These are phyloP conservation scores for Botryotinia globosa DNA, from an alignment of 2,329 filamentous ascomycete genomes.

Conservation along the genomic window DNA sequence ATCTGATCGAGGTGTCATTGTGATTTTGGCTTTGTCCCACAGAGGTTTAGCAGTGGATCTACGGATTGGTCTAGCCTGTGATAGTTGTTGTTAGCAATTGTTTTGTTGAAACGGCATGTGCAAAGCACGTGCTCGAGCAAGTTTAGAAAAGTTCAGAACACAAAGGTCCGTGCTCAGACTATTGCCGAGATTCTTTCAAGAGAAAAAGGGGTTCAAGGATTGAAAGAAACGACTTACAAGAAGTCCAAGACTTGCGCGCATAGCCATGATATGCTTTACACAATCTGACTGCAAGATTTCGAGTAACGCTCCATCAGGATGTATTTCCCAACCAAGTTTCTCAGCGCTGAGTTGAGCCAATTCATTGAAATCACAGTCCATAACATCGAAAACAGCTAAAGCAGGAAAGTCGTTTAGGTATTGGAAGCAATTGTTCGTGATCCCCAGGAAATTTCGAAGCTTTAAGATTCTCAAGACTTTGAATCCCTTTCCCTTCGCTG, in stretches of 20 bases:
- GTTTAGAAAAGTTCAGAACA: neutral
- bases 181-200: neutral
- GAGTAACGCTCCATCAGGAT: constrained; percentile 23
- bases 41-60: constrained; percentile 21
- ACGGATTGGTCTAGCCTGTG: constrained; percentile 14
- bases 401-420: constrained; percentile 37
- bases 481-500: constrained; percentile 33
- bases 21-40: constrained; percentile 24
- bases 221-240: neutral
- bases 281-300: constrained; percentile 30
- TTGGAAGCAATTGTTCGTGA: constrained; percentile 35
- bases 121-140: neutral
- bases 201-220: neutral
- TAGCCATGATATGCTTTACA: constrained; percentile 25
- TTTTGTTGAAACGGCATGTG: neutral
- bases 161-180: neutral
- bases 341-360: constrained; percentile 20
- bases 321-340: constrained; percentile 31
- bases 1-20: constrained; percentile 25
- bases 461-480: constrained; percentile 36
- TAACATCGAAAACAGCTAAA: constrained; percentile 36
- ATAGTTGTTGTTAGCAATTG: neutral
- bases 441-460: constrained; percentile 33
- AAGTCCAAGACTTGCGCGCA: constrained; percentile 21
- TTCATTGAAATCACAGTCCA: constrained; percentile 29